These are phyloP conservation scores for Yarrowia hollandica DNA, from an alignment of 805 yeast species.

Conservation along the genomic window DNA sequence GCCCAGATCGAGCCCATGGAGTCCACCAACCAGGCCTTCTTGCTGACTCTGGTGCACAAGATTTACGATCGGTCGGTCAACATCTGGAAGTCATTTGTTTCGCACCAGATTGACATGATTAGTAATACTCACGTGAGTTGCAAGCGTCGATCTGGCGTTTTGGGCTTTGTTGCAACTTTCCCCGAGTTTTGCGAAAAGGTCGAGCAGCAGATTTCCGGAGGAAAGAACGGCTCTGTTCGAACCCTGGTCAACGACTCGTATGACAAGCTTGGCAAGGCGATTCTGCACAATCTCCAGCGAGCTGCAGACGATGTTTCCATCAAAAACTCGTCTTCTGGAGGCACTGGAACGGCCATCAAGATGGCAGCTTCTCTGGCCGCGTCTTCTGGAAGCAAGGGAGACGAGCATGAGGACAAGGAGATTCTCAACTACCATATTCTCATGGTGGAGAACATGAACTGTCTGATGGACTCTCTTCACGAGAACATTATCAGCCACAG, in stretches of 20 bases:
- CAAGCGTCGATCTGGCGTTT: conserved; percentile 46
- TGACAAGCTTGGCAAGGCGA: conserved; percentile 38
- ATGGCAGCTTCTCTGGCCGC: conserved; percentile 17
- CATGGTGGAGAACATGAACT: conserved; percentile 53
- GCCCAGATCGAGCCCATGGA: conserved; percentile 38
- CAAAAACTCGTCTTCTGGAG: background rate
- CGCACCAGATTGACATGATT: conserved; percentile 52
- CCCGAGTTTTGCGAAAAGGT: conserved; percentile 49
- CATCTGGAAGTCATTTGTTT: conserved; percentile 62
- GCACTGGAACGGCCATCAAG: conserved; percentile 20
- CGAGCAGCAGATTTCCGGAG: conserved; percentile 36
- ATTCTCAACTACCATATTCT: conserved; percentile 48
- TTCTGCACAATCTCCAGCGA: conserved; percentile 40
- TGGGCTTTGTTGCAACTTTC: conserved; percentile 50
- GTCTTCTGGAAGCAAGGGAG: conserved; percentile 2
- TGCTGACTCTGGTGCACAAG: conserved; percentile 52
- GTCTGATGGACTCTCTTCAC: conserved; percentile 34
- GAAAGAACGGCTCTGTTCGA: conserved; percentile 35
- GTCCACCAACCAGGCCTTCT: conserved; percentile 63
- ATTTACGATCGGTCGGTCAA: conserved; percentile 52
- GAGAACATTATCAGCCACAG: conserved; percentile 4
- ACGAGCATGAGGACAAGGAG: conserved; percentile 42
- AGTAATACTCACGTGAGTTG: conserved; percentile 44
- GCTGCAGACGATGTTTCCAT: conserved; percentile 35
- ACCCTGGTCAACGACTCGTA: conserved; percentile 39